Evolutionary conservation across 2,329 filamentous ascomycete genomes (phyloP).

Genomic region (Cladobotryum protrusum): DNA sequence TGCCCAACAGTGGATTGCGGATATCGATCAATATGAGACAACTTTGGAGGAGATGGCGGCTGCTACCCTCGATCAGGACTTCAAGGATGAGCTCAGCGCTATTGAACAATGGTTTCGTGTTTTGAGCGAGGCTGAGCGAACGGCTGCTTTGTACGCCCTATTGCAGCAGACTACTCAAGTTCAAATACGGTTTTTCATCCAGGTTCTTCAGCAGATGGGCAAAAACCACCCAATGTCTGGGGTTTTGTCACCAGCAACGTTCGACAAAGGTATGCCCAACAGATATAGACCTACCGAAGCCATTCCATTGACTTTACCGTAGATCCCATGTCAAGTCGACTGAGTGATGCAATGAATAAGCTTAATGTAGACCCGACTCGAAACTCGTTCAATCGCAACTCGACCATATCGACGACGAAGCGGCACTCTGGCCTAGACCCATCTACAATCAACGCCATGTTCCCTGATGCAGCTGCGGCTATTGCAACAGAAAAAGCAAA

Average conservation of each 20-base stretch:
- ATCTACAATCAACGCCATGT: slow-evolving; percentile 96
- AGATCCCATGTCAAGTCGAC: slow-evolving; percentile 96
- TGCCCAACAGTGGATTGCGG: slow-evolving; percentile 96
- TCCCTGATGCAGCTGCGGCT: slow-evolving; percentile 95
- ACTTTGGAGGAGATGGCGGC: slow-evolving; percentile 98
- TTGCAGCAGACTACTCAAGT: slow-evolving; percentile 98
- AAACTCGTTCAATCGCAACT: slow-evolving; percentile 77
- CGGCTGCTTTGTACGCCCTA: slow-evolving; percentile 88
- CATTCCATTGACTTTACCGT: slow-evolving; percentile 14
- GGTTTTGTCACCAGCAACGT: slow-evolving; percentile 87
- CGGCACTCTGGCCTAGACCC: slow-evolving; percentile 91
- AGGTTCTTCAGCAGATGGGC: slow-evolving; percentile 97
- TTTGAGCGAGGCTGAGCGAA: slow-evolving; percentile 91
- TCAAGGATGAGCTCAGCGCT: slow-evolving; percentile 97
- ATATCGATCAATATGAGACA: slow-evolving; percentile 98
- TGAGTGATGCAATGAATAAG: slow-evolving; percentile 96
- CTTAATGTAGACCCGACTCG: slow-evolving; percentile 80
- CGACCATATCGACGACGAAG: slow-evolving; percentile 67
- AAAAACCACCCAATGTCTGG: slow-evolving; percentile 97
- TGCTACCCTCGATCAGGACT: slow-evolving; percentile 96
- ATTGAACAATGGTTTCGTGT: slow-evolving; percentile 99
- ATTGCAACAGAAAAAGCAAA: slow-evolving; percentile 98
- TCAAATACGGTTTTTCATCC: slow-evolving; percentile 98
- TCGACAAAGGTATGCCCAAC: slow-evolving; percentile 76
- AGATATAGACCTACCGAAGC: background rate